A percentile compares a stretch with the other conserved stretches of the same genome.
phyloP scores from a whole-genome alignment of 768 basidiomycete genomes.

The Leccinum subgranulosum region DNA sequence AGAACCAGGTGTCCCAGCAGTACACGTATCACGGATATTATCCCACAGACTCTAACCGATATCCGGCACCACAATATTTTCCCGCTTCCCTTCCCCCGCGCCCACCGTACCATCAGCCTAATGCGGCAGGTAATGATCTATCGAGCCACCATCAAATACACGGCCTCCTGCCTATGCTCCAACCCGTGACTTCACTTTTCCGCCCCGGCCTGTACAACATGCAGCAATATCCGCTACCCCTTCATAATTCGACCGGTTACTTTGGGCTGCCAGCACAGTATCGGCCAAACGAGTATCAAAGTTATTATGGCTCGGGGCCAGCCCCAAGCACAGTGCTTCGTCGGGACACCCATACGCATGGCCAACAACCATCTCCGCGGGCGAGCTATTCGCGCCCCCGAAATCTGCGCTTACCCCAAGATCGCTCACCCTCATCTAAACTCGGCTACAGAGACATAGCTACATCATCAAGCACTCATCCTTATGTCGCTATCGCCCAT shows the following conservation, averaged over 20 bases:
- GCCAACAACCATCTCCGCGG: conserved; percentile 32
- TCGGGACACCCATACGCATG: conserved; percentile 27
- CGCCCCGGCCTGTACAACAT: conserved; percentile 22
- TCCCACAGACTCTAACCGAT: conserved; percentile 35
- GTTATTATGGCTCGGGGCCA: conserved; percentile 42
- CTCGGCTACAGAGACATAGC: not conserved
- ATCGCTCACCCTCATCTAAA: conserved; percentile 16
- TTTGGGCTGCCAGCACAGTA: conserved; percentile 40
- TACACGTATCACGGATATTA: conserved; percentile 37
- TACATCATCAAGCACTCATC: not conserved
- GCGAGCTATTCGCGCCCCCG: conserved; percentile 26
- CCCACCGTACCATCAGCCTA: conserved; percentile 36
- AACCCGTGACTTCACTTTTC: conserved; percentile 20
- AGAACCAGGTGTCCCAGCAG: conserved; percentile 29
- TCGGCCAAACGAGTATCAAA: conserved; percentile 42
- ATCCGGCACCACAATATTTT: conserved; percentile 39
- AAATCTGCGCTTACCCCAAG: conserved; percentile 17
- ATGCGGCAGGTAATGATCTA: conserved; percentile 33
- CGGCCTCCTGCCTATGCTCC: conserved; percentile 17
- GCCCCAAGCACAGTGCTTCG: conserved; percentile 26
- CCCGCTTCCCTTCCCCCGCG: conserved; percentile 40
- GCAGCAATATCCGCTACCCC: conserved; percentile 14
- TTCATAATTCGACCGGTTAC: conserved; percentile 29
- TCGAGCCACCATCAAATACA: conserved; percentile 21
- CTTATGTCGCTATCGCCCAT: not conserved